A percentile compares a stretch with the other conserved stretches of the same genome.
These are phyloP conservation scores for Pyrenophora seminiperda DNA, from an alignment of 2,329 filamentous ascomycete species.

Conservation along the genomic window DNA sequence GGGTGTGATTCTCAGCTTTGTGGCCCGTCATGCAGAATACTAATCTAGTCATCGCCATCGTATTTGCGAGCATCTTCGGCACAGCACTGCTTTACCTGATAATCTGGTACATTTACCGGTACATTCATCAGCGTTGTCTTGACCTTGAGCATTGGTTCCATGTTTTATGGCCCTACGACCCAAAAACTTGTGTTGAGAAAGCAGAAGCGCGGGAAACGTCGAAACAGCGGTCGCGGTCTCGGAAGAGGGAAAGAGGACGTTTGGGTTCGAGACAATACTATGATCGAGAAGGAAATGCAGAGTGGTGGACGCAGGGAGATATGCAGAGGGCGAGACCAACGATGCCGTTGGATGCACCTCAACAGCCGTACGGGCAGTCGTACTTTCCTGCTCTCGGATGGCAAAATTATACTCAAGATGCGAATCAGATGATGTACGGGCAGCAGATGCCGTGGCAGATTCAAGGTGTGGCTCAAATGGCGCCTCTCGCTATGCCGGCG, in stretches of 20 bases:
- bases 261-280: conserved; percentile 3
- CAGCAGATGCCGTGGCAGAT: conserved; percentile 2
- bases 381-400: neutral
- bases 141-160: conserved; percentile 28
- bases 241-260: conserved; percentile 6
- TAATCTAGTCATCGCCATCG: conserved; percentile 24
- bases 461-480: neutral
- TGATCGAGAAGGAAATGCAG: neutral
- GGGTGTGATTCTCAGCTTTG: neutral
- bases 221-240: conserved; percentile 5
- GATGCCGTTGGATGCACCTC: conserved; percentile 2
- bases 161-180: neutral
- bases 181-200: conserved; percentile 1
- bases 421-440: neutral
- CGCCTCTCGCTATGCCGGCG: neutral
- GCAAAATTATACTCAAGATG: neutral
- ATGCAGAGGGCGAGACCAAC: neutral
- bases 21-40: conserved; percentile 16
- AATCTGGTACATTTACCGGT: conserved; percentile 25
- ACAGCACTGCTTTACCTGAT: conserved; percentile 23
- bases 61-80: conserved; percentile 30
- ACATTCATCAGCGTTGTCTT: conserved; percentile 21
- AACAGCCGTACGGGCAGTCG: conserved; percentile 2
- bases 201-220: conserved; percentile 5
- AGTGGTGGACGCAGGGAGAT: conserved; percentile 1